Percentiles rank a stretch among this genome's conserved stretches.
Conservation (phyloP, 139 green algal species). For the Medakamo hakoo region DNA sequence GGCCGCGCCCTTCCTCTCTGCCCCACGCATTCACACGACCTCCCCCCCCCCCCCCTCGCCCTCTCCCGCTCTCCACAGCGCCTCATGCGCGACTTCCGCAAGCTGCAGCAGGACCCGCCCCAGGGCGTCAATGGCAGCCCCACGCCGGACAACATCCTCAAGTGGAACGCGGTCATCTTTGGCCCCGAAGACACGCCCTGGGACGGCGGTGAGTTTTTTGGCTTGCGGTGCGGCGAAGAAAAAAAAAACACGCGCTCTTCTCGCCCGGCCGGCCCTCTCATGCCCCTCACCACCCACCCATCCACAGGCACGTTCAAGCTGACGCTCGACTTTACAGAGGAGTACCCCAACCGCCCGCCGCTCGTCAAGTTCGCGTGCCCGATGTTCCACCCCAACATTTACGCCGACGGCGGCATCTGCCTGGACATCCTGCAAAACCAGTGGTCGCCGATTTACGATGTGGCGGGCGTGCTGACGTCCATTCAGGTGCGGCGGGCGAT, state of each 20-base stretch:
- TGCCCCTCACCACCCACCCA: background rate
- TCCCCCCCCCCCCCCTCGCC: background rate
- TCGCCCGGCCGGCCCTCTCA: background rate
- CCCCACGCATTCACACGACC: background rate
- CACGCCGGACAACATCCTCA: constrained; percentile 91
- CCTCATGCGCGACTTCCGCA: constrained; percentile 82
- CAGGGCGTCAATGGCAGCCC: constrained; percentile 85
- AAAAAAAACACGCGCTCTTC: background rate
- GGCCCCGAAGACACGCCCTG: constrained; percentile 90
- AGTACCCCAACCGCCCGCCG: constrained; percentile 97
- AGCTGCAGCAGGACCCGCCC: constrained; percentile 79
- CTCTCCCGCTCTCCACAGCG: constrained; percentile 26
- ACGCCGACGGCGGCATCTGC: constrained; percentile 90
- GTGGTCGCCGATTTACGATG: constrained; percentile 99
- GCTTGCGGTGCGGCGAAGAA: too few species aligned
- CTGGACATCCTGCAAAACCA: constrained; percentile 98
- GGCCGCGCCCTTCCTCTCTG: too few species aligned
- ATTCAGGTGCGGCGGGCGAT: constrained; percentile 50
- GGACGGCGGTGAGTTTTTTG: constrained; percentile 63
- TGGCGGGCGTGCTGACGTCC: constrained; percentile 87
- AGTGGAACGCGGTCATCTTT: constrained; percentile 99
- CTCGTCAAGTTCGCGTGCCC: constrained; percentile 84
- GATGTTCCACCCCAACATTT: constrained; percentile 98
- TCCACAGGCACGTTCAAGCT: constrained; percentile 81
- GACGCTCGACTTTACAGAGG: constrained; percentile 87